phyloP scores from a whole-genome alignment of 129 eudicot genomes.

The Silybum marianum region DNA sequence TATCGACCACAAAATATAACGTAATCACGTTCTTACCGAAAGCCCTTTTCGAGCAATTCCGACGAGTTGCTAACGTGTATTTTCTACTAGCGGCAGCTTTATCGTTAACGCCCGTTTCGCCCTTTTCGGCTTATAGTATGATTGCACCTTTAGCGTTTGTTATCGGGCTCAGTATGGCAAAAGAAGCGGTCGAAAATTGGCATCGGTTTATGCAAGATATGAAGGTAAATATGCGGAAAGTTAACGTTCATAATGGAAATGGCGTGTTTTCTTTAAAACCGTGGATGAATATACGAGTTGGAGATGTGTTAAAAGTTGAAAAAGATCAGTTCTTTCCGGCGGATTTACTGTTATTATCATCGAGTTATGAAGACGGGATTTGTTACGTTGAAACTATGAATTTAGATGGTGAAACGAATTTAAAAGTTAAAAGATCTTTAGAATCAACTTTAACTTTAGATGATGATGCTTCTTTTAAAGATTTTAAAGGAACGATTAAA shows the following conservation, averaged over 20 bases:
- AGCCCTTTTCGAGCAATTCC: conserved; percentile 93
- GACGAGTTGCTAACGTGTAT: conserved; percentile 95
- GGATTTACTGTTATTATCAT: conserved; percentile 81
- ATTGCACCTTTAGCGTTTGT: conserved; percentile 85
- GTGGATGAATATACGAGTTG: conserved; percentile 88
- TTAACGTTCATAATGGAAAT: conserved; percentile 55
- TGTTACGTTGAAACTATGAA: conserved; percentile 99
- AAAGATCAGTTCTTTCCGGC: conserved; percentile 97
- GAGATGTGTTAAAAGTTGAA: conserved; percentile 89
- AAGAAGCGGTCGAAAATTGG: conserved; percentile 97
- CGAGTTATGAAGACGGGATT: conserved; percentile 97
- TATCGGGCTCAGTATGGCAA: conserved; percentile 93
- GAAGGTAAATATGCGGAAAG: conserved; percentile 92
- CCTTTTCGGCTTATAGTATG: conserved; percentile 84
- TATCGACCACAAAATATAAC: conserved; percentile 93
- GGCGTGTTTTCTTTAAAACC: conserved; percentile 68
- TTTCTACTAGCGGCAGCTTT: conserved; percentile 82
- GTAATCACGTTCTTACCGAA: conserved; percentile 80
- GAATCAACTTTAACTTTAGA: conserved; percentile 78
- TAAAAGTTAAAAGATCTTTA: conserved; percentile 85
- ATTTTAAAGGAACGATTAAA: conserved; percentile 63
- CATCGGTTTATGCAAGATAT: conserved; percentile 90
- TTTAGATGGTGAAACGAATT: conserved; percentile 95
- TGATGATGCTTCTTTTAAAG: conserved; percentile 66
- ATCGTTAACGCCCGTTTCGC: conserved; percentile 82